Percentiles rank a stretch among this genome's conserved stretches.
phyloP scores from a whole-genome alignment of 2,329 filamentous ascomycete genomes.

The Penicillium sp. region DNA sequence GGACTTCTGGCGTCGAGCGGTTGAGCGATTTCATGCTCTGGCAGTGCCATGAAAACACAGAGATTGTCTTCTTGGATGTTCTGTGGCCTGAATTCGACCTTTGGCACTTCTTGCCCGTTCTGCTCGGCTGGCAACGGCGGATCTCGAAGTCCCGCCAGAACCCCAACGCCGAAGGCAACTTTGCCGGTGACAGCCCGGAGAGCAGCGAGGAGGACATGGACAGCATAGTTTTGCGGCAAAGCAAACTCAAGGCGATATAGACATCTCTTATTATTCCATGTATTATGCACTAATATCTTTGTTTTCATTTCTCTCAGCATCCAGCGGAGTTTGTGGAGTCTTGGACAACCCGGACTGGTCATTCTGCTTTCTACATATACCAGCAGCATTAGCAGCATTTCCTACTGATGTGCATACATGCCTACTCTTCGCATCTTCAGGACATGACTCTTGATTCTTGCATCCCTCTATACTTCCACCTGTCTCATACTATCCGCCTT shows the following conservation, averaged over 20 bases:
- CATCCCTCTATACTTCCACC: not conserved
- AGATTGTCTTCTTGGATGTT: constrained; percentile 88
- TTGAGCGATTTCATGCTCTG: constrained; percentile 98
- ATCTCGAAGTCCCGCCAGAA: constrained; percentile 64
- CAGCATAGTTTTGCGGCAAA: constrained; percentile 17
- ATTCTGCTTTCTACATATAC: constrained; percentile 13
- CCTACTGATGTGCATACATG: constrained; percentile 4
- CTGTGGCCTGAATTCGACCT: constrained; percentile 97
- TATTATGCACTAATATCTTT: constrained; percentile 8
- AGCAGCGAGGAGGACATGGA: constrained; percentile 29
- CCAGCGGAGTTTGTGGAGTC: constrained; percentile 23
- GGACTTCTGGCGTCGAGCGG: constrained; percentile 89
- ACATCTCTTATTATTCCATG: constrained; percentile 1
- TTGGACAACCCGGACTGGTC: constrained; percentile 12
- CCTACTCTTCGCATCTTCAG: constrained; percentile 1
- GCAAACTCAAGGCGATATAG: constrained; percentile 37
- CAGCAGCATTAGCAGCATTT: constrained; percentile 20
- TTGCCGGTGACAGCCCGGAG: constrained; percentile 53
- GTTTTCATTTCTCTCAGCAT: constrained; percentile 20
- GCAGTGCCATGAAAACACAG: constrained; percentile 92
- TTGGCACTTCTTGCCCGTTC: constrained; percentile 87
- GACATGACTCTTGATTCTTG: not conserved
- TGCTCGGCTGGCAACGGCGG: constrained; percentile 83
- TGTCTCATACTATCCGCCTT: not conserved
- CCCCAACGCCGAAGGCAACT: constrained; percentile 58